Evolutionary conservation across 164 flowering plant genomes (phyloP).

Genomic region (Aristolochia fimbriata): DNA sequence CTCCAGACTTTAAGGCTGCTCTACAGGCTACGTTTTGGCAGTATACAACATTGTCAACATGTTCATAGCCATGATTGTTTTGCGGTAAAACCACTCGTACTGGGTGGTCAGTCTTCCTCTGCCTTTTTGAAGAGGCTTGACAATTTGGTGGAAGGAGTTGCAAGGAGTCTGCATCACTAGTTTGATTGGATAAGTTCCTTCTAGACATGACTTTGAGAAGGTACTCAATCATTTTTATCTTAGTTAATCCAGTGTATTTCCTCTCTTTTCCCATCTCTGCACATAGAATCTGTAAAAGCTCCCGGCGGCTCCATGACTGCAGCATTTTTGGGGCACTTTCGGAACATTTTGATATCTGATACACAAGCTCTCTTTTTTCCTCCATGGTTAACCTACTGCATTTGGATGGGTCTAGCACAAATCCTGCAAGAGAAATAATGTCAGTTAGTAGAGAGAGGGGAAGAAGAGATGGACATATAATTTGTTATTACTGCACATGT

Average conservation of each 20-base stretch:
- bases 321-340: conserved; percentile 62
- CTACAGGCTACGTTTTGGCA: conserved; percentile 84
- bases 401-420: conserved; percentile 51
- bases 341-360: conserved; percentile 54
- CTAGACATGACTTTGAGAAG: conserved; percentile 63
- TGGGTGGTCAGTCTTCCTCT: conserved; percentile 57
- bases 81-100: conserved; percentile 31
- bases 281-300: conserved; percentile 76
- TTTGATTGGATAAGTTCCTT: conserved; percentile 32
- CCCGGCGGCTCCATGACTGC: conserved; percentile 82
- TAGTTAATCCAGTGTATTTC: conserved; percentile 84
- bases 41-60: conserved; percentile 16
- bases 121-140: conserved; percentile 48
- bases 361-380: conserved; percentile 76
- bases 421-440: conserved; percentile 23
- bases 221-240: conserved; percentile 66
- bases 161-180: conserved; percentile 18
- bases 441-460: too few species aligned
- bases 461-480: too few species aligned
- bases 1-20: conserved; percentile 47
- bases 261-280: conserved; percentile 93
- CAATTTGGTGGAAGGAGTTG: conserved; percentile 21
- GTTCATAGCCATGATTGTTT: conserved; percentile 15
- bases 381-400: conserved; percentile 62
- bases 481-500: too few species aligned